Evolutionary conservation across 805 yeast species (phyloP).

Genomic region (Yarrowia sp.): DNA sequence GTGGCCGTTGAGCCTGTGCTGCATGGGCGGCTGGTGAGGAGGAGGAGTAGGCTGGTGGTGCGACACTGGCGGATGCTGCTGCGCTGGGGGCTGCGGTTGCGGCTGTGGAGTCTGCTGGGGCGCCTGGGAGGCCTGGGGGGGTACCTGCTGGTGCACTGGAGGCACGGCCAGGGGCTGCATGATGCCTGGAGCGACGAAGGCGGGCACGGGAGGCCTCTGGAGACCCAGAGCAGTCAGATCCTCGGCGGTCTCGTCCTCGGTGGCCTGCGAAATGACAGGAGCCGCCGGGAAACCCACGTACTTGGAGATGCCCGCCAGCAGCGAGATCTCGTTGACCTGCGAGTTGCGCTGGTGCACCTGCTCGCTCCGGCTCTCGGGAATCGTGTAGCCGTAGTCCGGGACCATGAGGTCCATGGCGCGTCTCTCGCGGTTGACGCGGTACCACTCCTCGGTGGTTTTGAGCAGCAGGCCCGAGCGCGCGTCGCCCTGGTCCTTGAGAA

Average conservation of each 20-base stretch:
- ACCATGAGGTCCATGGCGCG: conserved; percentile 68
- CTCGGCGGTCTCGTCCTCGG: conserved; percentile 67
- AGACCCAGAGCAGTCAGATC: conserved; percentile 69
- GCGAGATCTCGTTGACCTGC: conserved; percentile 65
- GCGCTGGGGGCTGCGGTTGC: neutral
- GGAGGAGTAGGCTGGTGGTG: neutral
- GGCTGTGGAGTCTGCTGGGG: neutral
- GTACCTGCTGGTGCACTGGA: neutral
- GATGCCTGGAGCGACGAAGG: neutral
- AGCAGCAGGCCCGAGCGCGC: conserved; percentile 61
- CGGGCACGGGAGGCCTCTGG: conserved; percentile 5
- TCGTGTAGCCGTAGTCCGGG: conserved; percentile 46
- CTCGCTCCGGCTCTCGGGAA: conserved; percentile 45
- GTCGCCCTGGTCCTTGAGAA: conserved; percentile 64
- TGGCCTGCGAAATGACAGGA: conserved; percentile 61
- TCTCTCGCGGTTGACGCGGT: conserved; percentile 84
- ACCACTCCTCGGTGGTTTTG: conserved; percentile 83
- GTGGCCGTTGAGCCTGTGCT: conserved; percentile 2
- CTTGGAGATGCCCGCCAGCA: conserved; percentile 62
- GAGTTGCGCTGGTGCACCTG: conserved; percentile 67
- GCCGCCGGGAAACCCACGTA: conserved; percentile 82
- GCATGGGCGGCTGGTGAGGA: neutral
- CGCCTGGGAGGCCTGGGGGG: neutral
- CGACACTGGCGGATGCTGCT: neutral
- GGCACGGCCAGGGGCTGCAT: neutral